Evolutionary conservation across 371 early-diverging fungal species (phyloP), one percentile per base, ranked within the genome.

Genomic region (Mortierella sp.): DNA sequence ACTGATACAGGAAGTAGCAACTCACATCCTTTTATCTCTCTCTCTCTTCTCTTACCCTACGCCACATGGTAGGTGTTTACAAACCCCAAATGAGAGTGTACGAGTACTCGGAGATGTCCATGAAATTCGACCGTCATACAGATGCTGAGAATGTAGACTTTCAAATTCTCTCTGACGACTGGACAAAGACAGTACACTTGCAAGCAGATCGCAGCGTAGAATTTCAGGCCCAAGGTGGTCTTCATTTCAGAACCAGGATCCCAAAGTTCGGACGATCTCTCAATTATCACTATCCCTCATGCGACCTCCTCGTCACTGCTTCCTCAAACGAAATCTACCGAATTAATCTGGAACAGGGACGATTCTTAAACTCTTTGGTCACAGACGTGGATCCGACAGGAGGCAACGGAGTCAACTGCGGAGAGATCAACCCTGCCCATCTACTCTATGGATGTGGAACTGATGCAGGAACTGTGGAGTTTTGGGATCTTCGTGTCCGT

Each of bases 81-180:
- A 98, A 99, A 84, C 99, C 99, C 22, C 98, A 97, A 79, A 94
- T 99, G 81, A 92, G 97, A 66, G 96, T 98, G 0, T 99, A 88
- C 76, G 99, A 99, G 63, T 94, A 95, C 71, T 83, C 92, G 3
- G 95, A 99, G 75, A 90, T 97, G 87, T 91, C 97, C 5, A 93
- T 98, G 93, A 99, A 99, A 88, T 96, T 99, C 83, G 99, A 99
- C 73, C 93, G 99, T 58, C 98, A 99, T 86, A 94, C 96, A 0
- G 97, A 98, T 72, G 84, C 92, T 11, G 99, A 99, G 81, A 97
- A 97, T 77, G 90, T 99, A 28, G 90, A 94, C 64, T 97, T 98
- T 84, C 85, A 93, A 91, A 88, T 97, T 20, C 85, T 99, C 47
- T 95, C 96, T 1, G 97, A 99, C 73, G 99, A 99, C 87, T 99